Conservation (phyloP, 352 stramenopile species). For the Pythium sp. region DNA sequence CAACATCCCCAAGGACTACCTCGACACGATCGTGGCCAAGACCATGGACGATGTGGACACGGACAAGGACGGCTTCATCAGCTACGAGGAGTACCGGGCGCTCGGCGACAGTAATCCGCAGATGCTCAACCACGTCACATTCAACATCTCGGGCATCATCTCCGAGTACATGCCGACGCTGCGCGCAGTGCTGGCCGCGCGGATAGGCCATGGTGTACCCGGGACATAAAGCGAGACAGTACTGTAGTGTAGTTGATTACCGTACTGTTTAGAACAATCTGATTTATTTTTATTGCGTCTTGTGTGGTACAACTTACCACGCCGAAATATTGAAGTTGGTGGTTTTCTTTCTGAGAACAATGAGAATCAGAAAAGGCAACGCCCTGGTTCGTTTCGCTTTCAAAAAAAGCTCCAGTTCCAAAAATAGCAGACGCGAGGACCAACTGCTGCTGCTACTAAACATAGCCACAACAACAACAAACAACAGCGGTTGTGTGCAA, state of each 20-base stretch:
- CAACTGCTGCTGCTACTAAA: slow-evolving; percentile 1
- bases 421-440: neutral
- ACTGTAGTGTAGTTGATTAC: neutral
- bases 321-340: neutral
- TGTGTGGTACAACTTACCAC: neutral
- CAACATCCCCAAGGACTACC: slow-evolving; percentile 62
- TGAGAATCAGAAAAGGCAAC: slow-evolving; percentile 1
- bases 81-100: slow-evolving; percentile 67
- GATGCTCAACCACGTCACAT: slow-evolving; percentile 80
- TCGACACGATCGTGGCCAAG: slow-evolving; percentile 65
- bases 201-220: slow-evolving; percentile 8
- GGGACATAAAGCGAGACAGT: neutral
- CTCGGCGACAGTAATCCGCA: slow-evolving; percentile 61
- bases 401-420: neutral
- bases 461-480: neutral
- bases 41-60: slow-evolving; percentile 68
- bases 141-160: slow-evolving; percentile 78
- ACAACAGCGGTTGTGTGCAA: neutral
- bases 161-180: slow-evolving; percentile 73
- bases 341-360: neutral
- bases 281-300: slow-evolving; percentile 10
- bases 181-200: slow-evolving; percentile 37
- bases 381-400: neutral
- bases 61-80: slow-evolving; percentile 70
- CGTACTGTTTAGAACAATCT: neutral